Evolutionary conservation across 352 stramenopile species (phyloP).

Genomic region (Phytophthora fragariae): DNA sequence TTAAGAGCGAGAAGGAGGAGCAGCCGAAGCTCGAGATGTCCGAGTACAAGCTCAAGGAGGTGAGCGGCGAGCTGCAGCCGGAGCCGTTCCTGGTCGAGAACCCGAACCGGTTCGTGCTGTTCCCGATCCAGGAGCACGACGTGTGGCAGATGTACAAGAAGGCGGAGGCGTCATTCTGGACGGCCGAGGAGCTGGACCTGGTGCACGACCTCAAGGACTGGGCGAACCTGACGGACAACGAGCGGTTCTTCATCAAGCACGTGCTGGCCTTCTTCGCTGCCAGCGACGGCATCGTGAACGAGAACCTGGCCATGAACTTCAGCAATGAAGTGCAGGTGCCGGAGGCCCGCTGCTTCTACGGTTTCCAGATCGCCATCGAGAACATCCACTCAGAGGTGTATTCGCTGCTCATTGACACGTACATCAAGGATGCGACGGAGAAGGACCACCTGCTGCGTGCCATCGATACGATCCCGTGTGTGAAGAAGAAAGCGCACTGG

Average conservation of each 20-base stretch:
- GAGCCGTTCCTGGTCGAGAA: slow-evolving; percentile 97
- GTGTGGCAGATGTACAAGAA: slow-evolving; percentile 99
- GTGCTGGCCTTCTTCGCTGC: slow-evolving; percentile 99
- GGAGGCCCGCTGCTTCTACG: slow-evolving; percentile 99
- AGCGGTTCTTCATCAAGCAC: slow-evolving; percentile 98
- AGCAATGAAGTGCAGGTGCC: slow-evolving; percentile 97
- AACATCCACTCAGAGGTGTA: slow-evolving; percentile 99
- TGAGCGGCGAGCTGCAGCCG: slow-evolving; percentile 80
- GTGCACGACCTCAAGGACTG: slow-evolving; percentile 97
- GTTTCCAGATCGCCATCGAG: slow-evolving; percentile 99
- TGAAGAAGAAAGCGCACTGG: slow-evolving; percentile 94
- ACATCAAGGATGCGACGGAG: slow-evolving; percentile 96
- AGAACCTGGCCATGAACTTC: slow-evolving; percentile 99
- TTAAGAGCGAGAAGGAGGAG: slow-evolving; percentile 40
- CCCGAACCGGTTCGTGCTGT: slow-evolving; percentile 97
- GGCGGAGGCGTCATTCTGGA: slow-evolving; percentile 99
- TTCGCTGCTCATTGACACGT: slow-evolving; percentile 99
- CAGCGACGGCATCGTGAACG: slow-evolving; percentile 99
- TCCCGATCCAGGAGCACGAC: slow-evolving; percentile 97
- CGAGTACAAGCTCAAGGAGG: slow-evolving; percentile 88
- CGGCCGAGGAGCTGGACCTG: slow-evolving; percentile 98
- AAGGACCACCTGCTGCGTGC: slow-evolving; percentile 96
- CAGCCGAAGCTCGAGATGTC: slow-evolving; percentile 59
- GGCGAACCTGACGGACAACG: slow-evolving; percentile 93
- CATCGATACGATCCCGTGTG: slow-evolving; percentile 98